A percentile compares a stretch with the other conserved stretches of the same genome.
phyloP scores from a whole-genome alignment of 2,329 filamentous ascomycete genomes.

The Cladosporium sp. region DNA sequence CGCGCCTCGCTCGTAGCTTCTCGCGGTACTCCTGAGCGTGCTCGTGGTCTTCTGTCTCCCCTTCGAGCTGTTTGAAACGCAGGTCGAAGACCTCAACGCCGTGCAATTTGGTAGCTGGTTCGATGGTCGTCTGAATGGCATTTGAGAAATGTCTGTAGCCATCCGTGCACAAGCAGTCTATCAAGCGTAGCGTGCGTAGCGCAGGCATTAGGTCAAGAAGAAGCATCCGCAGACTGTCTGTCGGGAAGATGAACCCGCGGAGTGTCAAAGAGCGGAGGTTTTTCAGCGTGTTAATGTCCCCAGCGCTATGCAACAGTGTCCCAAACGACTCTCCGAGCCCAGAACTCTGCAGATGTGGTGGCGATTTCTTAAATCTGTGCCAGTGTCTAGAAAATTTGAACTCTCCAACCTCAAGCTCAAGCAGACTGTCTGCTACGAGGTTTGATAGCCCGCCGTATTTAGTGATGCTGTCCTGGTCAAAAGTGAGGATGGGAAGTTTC shows the following conservation, averaged over 20 bases:
- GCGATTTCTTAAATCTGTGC: neutral
- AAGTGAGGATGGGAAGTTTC: neutral
- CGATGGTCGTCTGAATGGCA: neutral
- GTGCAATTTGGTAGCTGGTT: neutral
- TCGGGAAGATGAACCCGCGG: neutral
- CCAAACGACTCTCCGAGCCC: too few species aligned
- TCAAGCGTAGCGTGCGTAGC: neutral
- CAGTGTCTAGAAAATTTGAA: neutral
- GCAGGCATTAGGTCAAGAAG: neutral
- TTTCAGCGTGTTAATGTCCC: neutral
- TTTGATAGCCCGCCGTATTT: neutral
- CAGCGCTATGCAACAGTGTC: too few species aligned
- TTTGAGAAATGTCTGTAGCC: neutral
- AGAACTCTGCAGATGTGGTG: too few species aligned
- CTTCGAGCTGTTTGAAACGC: neutral
- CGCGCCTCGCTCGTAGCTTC: neutral
- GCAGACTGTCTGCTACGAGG: neutral
- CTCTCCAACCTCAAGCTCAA: neutral
- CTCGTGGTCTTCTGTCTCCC: neutral
- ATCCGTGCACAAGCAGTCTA: neutral
- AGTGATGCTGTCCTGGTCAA: neutral
- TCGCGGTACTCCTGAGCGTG: neutral
- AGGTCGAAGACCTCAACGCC: neutral
- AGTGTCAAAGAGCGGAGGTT: neutral
- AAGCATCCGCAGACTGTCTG: neutral